Evolutionary conservation across 306 rosid genomes (phyloP).

Genomic region (Ochetophila trinervis): DNA sequence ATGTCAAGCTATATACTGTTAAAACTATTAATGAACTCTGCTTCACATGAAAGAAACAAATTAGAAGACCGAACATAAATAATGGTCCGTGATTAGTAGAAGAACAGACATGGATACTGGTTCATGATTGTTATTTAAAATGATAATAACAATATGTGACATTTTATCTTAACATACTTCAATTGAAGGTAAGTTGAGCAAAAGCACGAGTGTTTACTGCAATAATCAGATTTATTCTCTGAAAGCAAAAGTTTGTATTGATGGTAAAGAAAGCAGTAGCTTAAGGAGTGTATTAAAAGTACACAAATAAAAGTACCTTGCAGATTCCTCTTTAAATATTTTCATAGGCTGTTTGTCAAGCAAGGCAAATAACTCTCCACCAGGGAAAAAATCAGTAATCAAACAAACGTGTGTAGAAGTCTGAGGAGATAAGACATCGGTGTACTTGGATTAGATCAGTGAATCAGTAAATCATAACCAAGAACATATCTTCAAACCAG

Average conservation of each 20-base stretch:
- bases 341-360: constrained; percentile 95
- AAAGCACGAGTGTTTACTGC: not conserved
- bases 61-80: no score
- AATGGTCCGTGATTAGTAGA: no score
- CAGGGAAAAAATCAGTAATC: constrained; percentile 84
- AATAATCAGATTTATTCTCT: not conserved
- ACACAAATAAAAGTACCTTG: constrained; percentile 51
- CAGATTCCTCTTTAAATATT: constrained; percentile 78
- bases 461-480: not conserved
- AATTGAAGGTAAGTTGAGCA: not conserved
- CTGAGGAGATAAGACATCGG: constrained; percentile 49
- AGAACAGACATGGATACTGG: no score
- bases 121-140: no score
- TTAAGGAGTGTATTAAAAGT: not conserved
- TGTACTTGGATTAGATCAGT: not conserved
- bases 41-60: not conserved
- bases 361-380: constrained; percentile 92
- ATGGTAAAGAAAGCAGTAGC: not conserved
- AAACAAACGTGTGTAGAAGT: constrained; percentile 84
- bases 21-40: constrained; percentile 1
- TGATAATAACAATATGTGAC: no score
- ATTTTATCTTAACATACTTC: no score
- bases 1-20: no score
- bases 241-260: not conserved
- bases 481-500: not conserved